A percentile compares a stretch with the other conserved stretches of the same genome.
phyloP scores from a whole-genome alignment of 495 filamentous ascomycete species.

The Astrocystis sublimbata region DNA sequence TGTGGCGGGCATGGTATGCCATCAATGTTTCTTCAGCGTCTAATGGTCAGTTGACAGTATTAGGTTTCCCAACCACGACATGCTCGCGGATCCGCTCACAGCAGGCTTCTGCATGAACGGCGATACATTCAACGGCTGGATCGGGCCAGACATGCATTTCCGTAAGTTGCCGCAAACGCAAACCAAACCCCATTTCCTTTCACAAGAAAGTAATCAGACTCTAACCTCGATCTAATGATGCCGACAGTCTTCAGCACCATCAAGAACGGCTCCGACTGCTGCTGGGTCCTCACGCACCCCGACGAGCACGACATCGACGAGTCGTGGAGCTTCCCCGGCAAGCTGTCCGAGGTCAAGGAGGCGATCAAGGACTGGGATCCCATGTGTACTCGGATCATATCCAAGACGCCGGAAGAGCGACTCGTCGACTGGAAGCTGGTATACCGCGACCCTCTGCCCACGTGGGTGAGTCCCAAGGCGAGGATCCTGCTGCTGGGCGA shows the following conservation, averaged over 20 bases:
- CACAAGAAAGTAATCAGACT: no score
- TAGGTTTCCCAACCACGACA: slow-evolving; percentile 60
- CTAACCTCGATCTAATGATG: not conserved
- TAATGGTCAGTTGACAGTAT: not conserved
- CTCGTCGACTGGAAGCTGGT: slow-evolving; percentile 70
- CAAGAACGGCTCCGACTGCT: slow-evolving; percentile 62
- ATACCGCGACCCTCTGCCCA: slow-evolving; percentile 63
- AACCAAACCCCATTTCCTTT: not conserved
- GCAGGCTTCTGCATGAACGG: slow-evolving; percentile 61
- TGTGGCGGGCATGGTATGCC: slow-evolving; percentile 59
- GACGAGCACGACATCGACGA: slow-evolving; percentile 62
- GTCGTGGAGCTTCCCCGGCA: slow-evolving; percentile 61
- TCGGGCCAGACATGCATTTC: slow-evolving; percentile 61
- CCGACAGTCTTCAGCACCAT: slow-evolving; percentile 55
- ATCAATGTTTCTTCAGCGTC: not conserved
- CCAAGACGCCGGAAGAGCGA: slow-evolving; percentile 55
- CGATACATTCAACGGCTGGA: slow-evolving; percentile 63
- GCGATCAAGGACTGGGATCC: slow-evolving; percentile 65
- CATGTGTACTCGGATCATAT: slow-evolving; percentile 56
- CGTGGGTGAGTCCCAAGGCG: slow-evolving; percentile 60
- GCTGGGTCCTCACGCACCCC: slow-evolving; percentile 64
- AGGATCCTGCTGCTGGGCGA: slow-evolving; percentile 62
- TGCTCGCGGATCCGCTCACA: slow-evolving; percentile 60
- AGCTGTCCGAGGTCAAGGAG: slow-evolving; percentile 58
- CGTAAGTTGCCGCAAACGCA: slow-evolving; percentile 1